Conservation (phyloP, 768 basidiomycete genomes). For the Calocera viscosa region DNA sequence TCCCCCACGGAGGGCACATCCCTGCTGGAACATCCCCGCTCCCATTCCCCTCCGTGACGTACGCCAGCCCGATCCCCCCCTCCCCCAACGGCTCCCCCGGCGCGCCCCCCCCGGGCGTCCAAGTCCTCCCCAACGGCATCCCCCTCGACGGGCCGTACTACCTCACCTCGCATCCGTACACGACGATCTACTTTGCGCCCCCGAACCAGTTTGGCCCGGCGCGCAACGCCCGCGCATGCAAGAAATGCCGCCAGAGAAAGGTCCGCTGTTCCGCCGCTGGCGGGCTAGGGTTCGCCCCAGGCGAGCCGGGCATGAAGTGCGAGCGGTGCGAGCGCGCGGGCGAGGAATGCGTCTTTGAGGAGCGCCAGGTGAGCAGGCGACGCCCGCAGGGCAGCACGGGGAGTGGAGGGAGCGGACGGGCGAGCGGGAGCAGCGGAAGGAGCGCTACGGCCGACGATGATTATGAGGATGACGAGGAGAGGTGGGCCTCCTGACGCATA, state of each 20-base stretch:
- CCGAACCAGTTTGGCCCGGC: constrained; percentile 4
- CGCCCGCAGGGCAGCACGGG: not conserved
- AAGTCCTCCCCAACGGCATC: not conserved
- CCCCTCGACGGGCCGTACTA: constrained; percentile 6
- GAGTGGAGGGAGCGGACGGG: not conserved
- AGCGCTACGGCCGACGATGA: not conserved
- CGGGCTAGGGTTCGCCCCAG: not conserved
- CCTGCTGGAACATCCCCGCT: not conserved
- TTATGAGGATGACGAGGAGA: constrained; percentile 2
- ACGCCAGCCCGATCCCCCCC: not conserved
- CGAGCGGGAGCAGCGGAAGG: not conserved
- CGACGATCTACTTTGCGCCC: not conserved
- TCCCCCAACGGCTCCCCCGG: not conserved
- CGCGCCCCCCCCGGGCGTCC: not conserved
- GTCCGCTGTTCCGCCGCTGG: not conserved
- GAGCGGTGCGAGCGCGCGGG: not conserved
- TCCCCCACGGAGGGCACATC: not conserved
- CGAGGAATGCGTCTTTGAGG: constrained; percentile 1
- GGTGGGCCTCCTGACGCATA: not conserved
- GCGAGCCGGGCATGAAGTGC: constrained; percentile 7
- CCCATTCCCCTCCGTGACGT: not conserved
- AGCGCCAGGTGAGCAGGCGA: not conserved
- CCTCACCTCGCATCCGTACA: constrained; percentile 3
- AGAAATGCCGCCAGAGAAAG: constrained; percentile 3
- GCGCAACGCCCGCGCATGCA: constrained; percentile 1